Conservation (phyloP, 164 flowering plant genomes). For the Akebia trifoliata region DNA sequence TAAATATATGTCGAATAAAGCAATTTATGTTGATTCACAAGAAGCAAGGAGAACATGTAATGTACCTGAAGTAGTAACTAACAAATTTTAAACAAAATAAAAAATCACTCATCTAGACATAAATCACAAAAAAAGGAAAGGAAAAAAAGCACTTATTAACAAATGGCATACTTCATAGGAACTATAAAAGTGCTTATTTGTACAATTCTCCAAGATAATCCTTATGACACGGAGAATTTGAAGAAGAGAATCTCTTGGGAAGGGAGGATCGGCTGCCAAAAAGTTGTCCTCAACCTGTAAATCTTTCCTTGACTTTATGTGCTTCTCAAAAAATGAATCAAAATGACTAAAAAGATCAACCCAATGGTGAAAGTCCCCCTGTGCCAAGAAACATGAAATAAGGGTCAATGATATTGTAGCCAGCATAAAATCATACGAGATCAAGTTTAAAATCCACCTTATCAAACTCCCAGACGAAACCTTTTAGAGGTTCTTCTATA, state of each 20-base stretch:
- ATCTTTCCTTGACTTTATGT: constrained; percentile 76
- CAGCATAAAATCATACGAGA: not conserved
- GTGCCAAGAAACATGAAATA: constrained; percentile 21
- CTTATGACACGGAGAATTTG: constrained; percentile 83
- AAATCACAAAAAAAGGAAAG: too few species aligned
- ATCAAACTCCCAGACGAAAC: constrained; percentile 85
- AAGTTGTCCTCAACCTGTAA: constrained; percentile 69
- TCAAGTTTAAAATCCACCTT: constrained; percentile 46
- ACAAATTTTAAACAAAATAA: too few species aligned
- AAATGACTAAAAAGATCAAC: constrained; percentile 88
- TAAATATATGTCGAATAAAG: too few species aligned
- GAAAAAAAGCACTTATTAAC: too few species aligned
- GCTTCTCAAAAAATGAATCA: constrained; percentile 90
- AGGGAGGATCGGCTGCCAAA: constrained; percentile 74
- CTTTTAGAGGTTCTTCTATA: constrained; percentile 62
- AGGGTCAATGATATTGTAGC: constrained; percentile 11
- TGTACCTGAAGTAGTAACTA: too few species aligned
- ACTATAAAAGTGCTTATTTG: constrained; percentile 82
- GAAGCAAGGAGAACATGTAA: too few species aligned
- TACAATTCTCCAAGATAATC: constrained; percentile 83
- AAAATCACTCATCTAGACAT: too few species aligned
- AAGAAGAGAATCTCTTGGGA: constrained; percentile 79
- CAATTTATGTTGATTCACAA: too few species aligned
- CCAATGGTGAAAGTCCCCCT: constrained; percentile 99
- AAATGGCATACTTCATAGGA: constrained; percentile 85